Evolutionary conservation across 495 filamentous ascomycete genomes (phyloP).

Genomic region (Podospora bellae-mahoneyi): DNA sequence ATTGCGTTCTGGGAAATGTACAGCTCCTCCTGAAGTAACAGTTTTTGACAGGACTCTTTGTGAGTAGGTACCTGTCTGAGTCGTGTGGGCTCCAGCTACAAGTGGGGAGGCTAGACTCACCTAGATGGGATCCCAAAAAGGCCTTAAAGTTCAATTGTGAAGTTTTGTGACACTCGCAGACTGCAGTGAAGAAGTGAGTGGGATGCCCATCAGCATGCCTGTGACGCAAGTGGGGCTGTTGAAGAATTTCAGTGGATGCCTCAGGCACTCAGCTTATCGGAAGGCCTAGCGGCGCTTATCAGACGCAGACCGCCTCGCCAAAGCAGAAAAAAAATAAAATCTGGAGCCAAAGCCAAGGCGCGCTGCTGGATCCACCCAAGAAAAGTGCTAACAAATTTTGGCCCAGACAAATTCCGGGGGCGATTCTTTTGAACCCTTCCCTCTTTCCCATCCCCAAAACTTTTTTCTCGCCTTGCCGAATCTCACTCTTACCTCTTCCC

Average conservation of each 20-base stretch:
- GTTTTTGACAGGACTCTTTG: not conserved
- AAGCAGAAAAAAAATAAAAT: constrained; percentile 16
- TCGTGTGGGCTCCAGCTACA: not conserved
- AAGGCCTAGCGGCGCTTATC: not conserved
- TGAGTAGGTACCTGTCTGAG: not conserved
- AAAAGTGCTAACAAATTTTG: constrained; percentile 1
- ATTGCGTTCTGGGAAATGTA: constrained; percentile 86
- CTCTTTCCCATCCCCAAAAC: constrained; percentile 12
- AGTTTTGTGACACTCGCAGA: not conserved
- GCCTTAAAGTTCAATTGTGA: not conserved
- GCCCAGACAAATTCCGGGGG: constrained; percentile 13
- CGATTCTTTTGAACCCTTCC: constrained; percentile 16
- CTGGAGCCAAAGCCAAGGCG: constrained; percentile 8
- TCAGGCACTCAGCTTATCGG: not conserved
- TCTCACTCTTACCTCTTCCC: constrained; percentile 5
- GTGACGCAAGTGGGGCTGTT: not conserved
- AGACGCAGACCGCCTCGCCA: not conserved
- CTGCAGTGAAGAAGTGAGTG: not conserved
- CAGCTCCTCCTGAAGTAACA: constrained; percentile 13
- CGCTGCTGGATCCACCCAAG: constrained; percentile 3
- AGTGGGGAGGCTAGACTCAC: not conserved
- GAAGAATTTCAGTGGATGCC: not conserved
- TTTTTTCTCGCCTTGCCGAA: constrained; percentile 18
- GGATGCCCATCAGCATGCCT: not conserved
- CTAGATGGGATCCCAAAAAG: not conserved